Conservation (phyloP, 2,329 filamentous ascomycete genomes). For the Aspergillus sp. region DNA sequence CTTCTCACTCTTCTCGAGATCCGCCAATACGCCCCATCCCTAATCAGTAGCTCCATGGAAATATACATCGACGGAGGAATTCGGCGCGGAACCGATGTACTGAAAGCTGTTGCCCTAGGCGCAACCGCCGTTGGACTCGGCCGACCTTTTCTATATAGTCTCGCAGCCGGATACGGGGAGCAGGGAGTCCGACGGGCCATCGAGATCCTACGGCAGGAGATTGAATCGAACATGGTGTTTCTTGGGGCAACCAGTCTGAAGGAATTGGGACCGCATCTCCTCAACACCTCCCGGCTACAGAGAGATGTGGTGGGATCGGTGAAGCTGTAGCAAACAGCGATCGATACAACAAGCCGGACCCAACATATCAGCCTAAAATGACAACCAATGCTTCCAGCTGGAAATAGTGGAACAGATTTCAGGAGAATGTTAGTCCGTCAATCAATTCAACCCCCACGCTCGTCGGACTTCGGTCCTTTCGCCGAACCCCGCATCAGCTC, state of each 20-base stretch:
- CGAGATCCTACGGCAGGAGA: slow-evolving; percentile 31
- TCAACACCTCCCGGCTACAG: slow-evolving; percentile 31
- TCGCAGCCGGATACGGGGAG: slow-evolving; percentile 57
- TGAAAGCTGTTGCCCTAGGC: slow-evolving; percentile 65
- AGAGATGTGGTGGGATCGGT: slow-evolving; percentile 29
- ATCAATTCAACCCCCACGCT: slow-evolving; percentile 2
- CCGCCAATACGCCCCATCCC: slow-evolving; percentile 57
- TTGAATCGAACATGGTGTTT: slow-evolving; percentile 35
- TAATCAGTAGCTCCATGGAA: slow-evolving; percentile 57
- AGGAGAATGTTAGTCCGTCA: no score
- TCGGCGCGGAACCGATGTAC: slow-evolving; percentile 62
- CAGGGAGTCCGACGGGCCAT: slow-evolving; percentile 51
- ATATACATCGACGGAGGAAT: slow-evolving; percentile 66
- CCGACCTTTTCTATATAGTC: slow-evolving; percentile 57
- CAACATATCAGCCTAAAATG: neutral
- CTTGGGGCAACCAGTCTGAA: slow-evolving; percentile 26
- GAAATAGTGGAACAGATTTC: no score
- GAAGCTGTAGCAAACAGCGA: slow-evolving; percentile 29
- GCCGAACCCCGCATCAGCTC: slow-evolving; percentile 7
- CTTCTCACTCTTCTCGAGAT: slow-evolving; percentile 63
- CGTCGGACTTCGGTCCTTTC: slow-evolving; percentile 1
- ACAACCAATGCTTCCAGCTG: no score
- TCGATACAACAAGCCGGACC: neutral
- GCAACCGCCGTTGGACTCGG: slow-evolving; percentile 64
- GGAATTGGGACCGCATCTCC: slow-evolving; percentile 27